A percentile compares a stretch with the other conserved stretches of the same genome.
These are phyloP conservation scores for Exophiala lecanii-corni DNA, from an alignment of 2,329 filamentous ascomycete species.

Conservation along the genomic window DNA sequence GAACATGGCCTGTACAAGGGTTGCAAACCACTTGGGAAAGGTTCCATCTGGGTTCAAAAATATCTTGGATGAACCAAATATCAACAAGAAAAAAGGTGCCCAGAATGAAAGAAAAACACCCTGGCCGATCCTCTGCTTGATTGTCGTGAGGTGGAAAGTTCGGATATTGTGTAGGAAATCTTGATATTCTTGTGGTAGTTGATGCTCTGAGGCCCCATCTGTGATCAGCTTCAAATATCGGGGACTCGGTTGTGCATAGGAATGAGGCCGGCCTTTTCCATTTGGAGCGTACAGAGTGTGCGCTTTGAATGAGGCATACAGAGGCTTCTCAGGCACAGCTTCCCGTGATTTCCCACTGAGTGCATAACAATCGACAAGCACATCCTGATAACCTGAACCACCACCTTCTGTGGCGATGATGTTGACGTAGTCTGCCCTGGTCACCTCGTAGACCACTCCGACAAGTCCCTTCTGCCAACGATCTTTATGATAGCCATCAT, in stretches of 20 bases:
- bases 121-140: constrained; percentile 62
- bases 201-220: constrained; percentile 72
- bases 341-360: constrained; percentile 53
- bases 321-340: constrained; percentile 54
- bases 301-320: constrained; percentile 66
- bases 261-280: constrained; percentile 52
- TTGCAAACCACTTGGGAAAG: constrained; percentile 63
- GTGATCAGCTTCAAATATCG: constrained; percentile 79
- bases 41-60: constrained; percentile 63
- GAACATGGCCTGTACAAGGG: constrained; percentile 50
- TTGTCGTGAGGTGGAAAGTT: constrained; percentile 65
- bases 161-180: constrained; percentile 65
- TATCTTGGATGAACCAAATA: constrained; percentile 45
- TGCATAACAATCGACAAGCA: constrained; percentile 71
- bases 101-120: constrained; percentile 58
- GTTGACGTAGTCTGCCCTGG: constrained; percentile 69
- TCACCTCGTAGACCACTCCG: constrained; percentile 95
- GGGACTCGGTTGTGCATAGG: constrained; percentile 75
- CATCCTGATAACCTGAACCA: constrained; percentile 76
- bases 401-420: constrained; percentile 91
- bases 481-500: constrained; percentile 50
- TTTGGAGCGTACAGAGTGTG: constrained; percentile 75
- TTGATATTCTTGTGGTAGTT: constrained; percentile 74
- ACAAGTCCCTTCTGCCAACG: constrained; percentile 78
- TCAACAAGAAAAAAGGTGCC: constrained; percentile 52